These are phyloP conservation scores for Komagataella populi DNA, from an alignment of 805 yeast species.

Conservation along the genomic window DNA sequence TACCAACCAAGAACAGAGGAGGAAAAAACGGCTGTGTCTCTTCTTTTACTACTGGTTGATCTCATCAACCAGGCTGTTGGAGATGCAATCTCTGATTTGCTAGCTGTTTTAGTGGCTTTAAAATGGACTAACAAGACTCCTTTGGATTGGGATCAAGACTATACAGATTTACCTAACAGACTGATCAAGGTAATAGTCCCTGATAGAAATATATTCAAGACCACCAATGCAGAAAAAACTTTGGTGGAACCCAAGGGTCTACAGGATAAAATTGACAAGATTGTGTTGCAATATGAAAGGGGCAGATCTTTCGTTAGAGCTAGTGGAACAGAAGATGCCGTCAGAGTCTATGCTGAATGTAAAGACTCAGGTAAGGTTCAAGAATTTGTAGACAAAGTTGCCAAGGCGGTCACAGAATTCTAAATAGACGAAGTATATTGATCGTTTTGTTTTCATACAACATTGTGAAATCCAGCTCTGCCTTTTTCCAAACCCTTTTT, in stretches of 20 bases:
- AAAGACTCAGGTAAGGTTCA: slow-evolving; percentile 32
- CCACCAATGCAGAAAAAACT: slow-evolving; percentile 84
- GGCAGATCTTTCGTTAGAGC: slow-evolving; percentile 95
- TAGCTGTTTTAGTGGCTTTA: slow-evolving; percentile 61
- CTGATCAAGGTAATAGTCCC: slow-evolving; percentile 72
- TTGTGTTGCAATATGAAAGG: slow-evolving; percentile 35
- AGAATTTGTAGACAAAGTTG: slow-evolving; percentile 26
- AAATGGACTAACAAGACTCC: slow-evolving; percentile 32
- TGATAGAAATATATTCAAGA: slow-evolving; percentile 66
- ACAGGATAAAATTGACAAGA: slow-evolving; percentile 56
- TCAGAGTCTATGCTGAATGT: slow-evolving; percentile 91
- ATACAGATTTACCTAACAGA: slow-evolving; percentile 78
- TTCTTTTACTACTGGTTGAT: slow-evolving; percentile 42
- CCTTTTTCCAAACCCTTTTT: slow-evolving; percentile 54
- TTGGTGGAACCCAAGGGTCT: slow-evolving; percentile 66
- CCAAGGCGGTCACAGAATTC: slow-evolving; percentile 18
- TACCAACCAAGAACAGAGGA: slow-evolving; percentile 27
- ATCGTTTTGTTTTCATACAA: slow-evolving; percentile 1
- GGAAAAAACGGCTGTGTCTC: slow-evolving; percentile 32
- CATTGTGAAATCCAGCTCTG: slow-evolving; percentile 44
- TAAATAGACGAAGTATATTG: not conserved
- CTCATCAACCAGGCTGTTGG: slow-evolving; percentile 97
- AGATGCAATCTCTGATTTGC: slow-evolving; percentile 88
- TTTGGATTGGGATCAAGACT: slow-evolving; percentile 59
- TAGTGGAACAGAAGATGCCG: slow-evolving; percentile 96